Percentiles rank a stretch among this genome's conserved stretches.
phyloP scores from a whole-genome alignment of 179 eudicot genomes.

The Patellifolia procumbens region DNA sequence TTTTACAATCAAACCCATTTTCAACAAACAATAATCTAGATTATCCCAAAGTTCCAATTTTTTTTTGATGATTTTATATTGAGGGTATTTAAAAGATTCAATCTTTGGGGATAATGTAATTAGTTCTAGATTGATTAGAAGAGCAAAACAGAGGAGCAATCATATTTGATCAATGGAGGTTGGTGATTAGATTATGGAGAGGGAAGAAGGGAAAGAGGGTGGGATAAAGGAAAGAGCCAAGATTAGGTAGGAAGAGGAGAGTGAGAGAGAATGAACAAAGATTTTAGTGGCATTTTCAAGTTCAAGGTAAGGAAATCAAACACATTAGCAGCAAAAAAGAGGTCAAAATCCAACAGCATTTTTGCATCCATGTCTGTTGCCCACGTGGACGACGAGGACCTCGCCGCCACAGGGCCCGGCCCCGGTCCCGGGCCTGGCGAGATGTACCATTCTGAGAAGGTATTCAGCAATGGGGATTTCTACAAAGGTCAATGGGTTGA shows the following conservation, averaged over 20 bases:
- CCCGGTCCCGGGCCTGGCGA: conserved; percentile 30
- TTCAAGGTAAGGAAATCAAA: conserved; percentile 66
- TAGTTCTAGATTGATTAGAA: background rate
- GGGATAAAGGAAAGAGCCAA: conserved; percentile 5
- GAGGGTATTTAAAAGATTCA: conserved; percentile 17
- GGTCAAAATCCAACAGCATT: conserved; percentile 55
- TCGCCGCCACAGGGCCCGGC: conserved; percentile 17
- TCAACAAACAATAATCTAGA: conserved; percentile 23
- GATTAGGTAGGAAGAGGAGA: conserved; percentile 5
- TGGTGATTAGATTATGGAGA: conserved; percentile 18
- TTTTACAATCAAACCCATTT: conserved; percentile 32
- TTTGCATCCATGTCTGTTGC: conserved; percentile 91
- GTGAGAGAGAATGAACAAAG: conserved; percentile 57
- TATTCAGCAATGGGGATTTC: conserved; percentile 66
- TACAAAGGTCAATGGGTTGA: conserved; percentile 71
- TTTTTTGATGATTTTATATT: conserved; percentile 21
- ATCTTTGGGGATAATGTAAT: conserved; percentile 20
- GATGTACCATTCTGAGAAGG: conserved; percentile 48
- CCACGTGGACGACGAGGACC: conserved; percentile 76
- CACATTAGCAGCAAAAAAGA: conserved; percentile 42
- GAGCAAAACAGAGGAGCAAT: conserved; percentile 3
- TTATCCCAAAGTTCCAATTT: conserved; percentile 30
- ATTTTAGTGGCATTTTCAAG: conserved; percentile 57
- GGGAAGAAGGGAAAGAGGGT: background rate
- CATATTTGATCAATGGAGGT: conserved; percentile 26